These are phyloP conservation scores for Oryza punctata DNA, from an alignment of 176 grass and related monocot genomes.

Conservation along the genomic window DNA sequence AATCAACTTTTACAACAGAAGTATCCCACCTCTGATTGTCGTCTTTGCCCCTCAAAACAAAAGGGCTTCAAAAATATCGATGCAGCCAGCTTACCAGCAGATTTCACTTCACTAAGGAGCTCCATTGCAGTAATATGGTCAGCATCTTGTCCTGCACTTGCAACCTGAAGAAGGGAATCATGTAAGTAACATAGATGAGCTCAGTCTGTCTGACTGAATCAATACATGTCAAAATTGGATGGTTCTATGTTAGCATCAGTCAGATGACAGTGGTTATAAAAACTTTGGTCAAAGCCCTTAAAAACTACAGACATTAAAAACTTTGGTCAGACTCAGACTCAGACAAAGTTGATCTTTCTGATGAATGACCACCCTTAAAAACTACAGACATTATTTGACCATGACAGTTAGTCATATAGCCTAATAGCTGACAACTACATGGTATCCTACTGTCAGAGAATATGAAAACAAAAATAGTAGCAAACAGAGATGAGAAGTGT, in stretches of 20 bases:
- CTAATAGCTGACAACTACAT: slow-evolving; percentile 11
- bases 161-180: slow-evolving; percentile 59
- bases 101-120: slow-evolving; percentile 75
- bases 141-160: slow-evolving; percentile 70
- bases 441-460: slow-evolving; percentile 15
- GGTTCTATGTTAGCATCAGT: slow-evolving; percentile 18
- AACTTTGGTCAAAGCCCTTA: slow-evolving; percentile 8
- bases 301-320: too few relatives aligned
- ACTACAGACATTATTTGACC: not conserved
- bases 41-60: slow-evolving; percentile 90
- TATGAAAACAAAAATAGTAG: slow-evolving; percentile 33
- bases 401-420: not conserved
- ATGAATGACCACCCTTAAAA: not conserved
- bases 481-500: slow-evolving; percentile 58
- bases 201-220: slow-evolving; percentile 9
- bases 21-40: slow-evolving; percentile 67
- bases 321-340: slow-evolving; percentile 3
- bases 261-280: not conserved
- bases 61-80: slow-evolving; percentile 94
- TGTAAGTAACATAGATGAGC: slow-evolving; percentile 40
- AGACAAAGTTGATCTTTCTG: not conserved
- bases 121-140: slow-evolving; percentile 80
- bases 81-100: slow-evolving; percentile 64
- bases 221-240: slow-evolving; percentile 14
- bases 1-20: slow-evolving; percentile 7